phyloP scores from a whole-genome alignment of 108 stramenopile genomes.

The Schizochytrium sp. region DNA sequence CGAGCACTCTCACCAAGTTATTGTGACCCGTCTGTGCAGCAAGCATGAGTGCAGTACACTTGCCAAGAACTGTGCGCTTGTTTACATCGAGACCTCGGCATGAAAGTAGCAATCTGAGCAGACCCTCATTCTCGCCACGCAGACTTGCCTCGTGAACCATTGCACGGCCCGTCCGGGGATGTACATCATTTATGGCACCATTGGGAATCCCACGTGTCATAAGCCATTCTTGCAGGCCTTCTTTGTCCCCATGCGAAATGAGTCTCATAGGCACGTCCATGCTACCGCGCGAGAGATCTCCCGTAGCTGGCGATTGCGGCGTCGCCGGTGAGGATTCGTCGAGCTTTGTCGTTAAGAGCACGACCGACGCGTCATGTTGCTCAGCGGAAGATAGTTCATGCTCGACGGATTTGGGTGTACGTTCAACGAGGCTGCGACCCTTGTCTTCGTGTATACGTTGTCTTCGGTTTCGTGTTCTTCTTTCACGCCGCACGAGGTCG shows the following conservation, averaged over 20 bases:
- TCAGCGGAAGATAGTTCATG: too few relatives aligned
- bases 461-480: not conserved
- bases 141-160: not conserved
- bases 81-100: not conserved
- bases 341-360: too few relatives aligned
- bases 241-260: not conserved
- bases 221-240: not conserved
- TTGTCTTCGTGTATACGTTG: too few relatives aligned
- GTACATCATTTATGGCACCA: not conserved
- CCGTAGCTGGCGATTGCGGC: too few relatives aligned
- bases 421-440: too few relatives aligned
- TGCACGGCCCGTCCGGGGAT: not conserved
- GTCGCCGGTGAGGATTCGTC: too few relatives aligned
- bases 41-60: not conserved
- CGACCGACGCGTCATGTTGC: too few relatives aligned
- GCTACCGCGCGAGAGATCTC: not conserved
- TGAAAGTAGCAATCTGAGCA: not conserved
- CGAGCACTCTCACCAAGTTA: not conserved
- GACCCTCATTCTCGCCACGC: not conserved
- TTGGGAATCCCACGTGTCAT: not conserved
- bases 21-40: not conserved
- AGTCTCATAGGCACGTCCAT: not conserved
- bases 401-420: too few relatives aligned
- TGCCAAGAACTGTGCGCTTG: not conserved
- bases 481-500: not conserved